A percentile compares a stretch with the other conserved stretches of the same genome.
These are phyloP conservation scores for Fusarium hainanense DNA, from an alignment of 2,329 filamentous ascomycete species.

Conservation along the genomic window DNA sequence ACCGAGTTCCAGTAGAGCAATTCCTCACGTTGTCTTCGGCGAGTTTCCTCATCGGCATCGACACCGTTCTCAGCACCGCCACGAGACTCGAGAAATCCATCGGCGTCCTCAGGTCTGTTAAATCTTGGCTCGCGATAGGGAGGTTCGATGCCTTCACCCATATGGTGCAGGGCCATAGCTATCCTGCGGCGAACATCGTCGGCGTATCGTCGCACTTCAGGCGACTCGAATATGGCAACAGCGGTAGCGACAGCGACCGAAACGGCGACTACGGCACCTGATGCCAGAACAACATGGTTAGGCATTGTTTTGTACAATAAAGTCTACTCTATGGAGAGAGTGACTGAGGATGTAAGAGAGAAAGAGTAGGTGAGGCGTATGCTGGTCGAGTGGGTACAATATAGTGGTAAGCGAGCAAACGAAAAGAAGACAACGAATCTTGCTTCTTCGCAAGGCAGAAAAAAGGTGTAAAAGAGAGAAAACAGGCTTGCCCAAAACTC, in stretches of 20 bases:
- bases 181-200: conserved; percentile 71
- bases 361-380: conserved; percentile 7
- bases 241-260: conserved; percentile 68
- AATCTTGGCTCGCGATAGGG: conserved; percentile 65
- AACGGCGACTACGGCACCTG: conserved; percentile 68
- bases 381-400: background rate
- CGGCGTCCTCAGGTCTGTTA: conserved; percentile 74
- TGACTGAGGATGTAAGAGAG: conserved; percentile 22
- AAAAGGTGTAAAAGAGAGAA: background rate
- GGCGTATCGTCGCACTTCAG: conserved; percentile 70
- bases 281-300: conserved; percentile 66
- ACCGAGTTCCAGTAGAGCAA: conserved; percentile 73
- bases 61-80: conserved; percentile 60
- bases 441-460: background rate
- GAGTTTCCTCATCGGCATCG: conserved; percentile 71
- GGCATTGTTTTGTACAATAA: conserved; percentile 56
- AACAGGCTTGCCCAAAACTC: conserved; percentile 19
- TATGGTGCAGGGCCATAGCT: conserved; percentile 67
- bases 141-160: conserved; percentile 67
- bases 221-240: conserved; percentile 71
- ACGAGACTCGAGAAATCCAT: conserved; percentile 69
- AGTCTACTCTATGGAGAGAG: conserved; percentile 11
- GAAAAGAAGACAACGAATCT: conserved; percentile 4
- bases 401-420: conserved; percentile 29
- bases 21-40: conserved; percentile 71